These are phyloP conservation scores for Penicillium brevicompactum DNA, from an alignment of 2,329 filamentous ascomycete species.

Conservation along the genomic window DNA sequence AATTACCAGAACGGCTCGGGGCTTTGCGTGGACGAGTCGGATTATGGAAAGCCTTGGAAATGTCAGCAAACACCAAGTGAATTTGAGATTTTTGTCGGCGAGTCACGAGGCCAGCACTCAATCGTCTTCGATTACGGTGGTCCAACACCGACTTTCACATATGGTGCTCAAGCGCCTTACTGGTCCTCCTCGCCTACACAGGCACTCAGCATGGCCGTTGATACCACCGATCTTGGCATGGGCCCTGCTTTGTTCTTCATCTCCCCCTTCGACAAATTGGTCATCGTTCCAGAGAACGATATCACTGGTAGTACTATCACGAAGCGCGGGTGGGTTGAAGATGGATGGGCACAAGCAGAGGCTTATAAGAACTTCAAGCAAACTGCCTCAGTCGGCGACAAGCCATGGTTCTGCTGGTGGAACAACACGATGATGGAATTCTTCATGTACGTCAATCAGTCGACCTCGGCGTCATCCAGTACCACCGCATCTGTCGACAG, in stretches of 20 bases:
- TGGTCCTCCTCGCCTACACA: slow-evolving; percentile 46
- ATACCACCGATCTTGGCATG: slow-evolving; percentile 57
- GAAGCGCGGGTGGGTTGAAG: slow-evolving; percentile 32
- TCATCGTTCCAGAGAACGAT: slow-evolving; percentile 52
- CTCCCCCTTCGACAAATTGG: slow-evolving; percentile 64
- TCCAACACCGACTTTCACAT: slow-evolving; percentile 50
- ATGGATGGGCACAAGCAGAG: slow-evolving; percentile 18
- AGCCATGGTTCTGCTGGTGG: slow-evolving; percentile 71
- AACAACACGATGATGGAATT: slow-evolving; percentile 68
- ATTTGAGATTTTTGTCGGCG: slow-evolving; percentile 34
- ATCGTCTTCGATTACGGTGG: slow-evolving; percentile 44
- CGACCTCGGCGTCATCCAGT: slow-evolving; percentile 37
- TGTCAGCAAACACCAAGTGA: slow-evolving; percentile 44
- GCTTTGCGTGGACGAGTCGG: slow-evolving; percentile 50
- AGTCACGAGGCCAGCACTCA: slow-evolving; percentile 27
- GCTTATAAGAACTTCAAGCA: slow-evolving; percentile 39
- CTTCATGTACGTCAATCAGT: slow-evolving; percentile 65
- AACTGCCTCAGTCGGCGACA: slow-evolving; percentile 56
- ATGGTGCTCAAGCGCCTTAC: slow-evolving; percentile 63
- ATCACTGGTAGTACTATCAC: slow-evolving; percentile 32
- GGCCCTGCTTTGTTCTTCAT: slow-evolving; percentile 68
- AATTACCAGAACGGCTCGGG: slow-evolving; percentile 51
- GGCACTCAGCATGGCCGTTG: slow-evolving; percentile 57
- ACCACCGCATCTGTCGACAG: slow-evolving; percentile 20
- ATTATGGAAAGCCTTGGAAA: slow-evolving; percentile 54